Evolutionary conservation across 2,329 filamentous ascomycete genomes (phyloP).

Genomic region (Aspergillus alliaceus): DNA sequence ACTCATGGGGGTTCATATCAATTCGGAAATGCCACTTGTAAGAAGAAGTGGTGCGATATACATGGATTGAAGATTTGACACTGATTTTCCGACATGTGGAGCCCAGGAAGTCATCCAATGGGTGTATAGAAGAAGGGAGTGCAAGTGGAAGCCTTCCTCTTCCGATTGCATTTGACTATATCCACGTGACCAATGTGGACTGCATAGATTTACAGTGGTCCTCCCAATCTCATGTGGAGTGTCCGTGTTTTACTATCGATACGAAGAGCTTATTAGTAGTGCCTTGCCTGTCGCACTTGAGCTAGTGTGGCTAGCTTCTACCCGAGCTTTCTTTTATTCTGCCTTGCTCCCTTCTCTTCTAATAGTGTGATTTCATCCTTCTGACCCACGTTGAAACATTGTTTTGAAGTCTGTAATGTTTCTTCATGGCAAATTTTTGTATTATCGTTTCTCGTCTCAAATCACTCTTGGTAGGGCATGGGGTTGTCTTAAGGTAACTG

Average conservation of each 20-base stretch:
- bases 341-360: not conserved
- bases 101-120: not conserved
- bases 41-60: constrained; percentile 60
- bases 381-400: not conserved
- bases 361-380: not conserved
- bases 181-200: not conserved
- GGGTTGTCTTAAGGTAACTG: not conserved
- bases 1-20: constrained; percentile 56
- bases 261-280: not conserved
- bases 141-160: not conserved
- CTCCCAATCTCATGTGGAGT: not conserved
- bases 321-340: not conserved
- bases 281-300: not conserved
- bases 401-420: not conserved
- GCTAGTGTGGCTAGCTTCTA: not conserved
- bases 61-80: constrained; percentile 22
- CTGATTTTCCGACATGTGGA: not conserved
- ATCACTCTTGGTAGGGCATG: not conserved
- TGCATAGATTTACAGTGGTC: not conserved
- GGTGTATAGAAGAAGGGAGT: not conserved
- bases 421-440: not conserved
- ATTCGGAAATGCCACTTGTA: constrained; percentile 62
- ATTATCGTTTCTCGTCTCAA: not conserved
- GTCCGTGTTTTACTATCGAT: not conserved
- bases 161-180: not conserved